phyloP scores from a whole-genome alignment of 345 rosid species.

The Ceriops decandra region DNA sequence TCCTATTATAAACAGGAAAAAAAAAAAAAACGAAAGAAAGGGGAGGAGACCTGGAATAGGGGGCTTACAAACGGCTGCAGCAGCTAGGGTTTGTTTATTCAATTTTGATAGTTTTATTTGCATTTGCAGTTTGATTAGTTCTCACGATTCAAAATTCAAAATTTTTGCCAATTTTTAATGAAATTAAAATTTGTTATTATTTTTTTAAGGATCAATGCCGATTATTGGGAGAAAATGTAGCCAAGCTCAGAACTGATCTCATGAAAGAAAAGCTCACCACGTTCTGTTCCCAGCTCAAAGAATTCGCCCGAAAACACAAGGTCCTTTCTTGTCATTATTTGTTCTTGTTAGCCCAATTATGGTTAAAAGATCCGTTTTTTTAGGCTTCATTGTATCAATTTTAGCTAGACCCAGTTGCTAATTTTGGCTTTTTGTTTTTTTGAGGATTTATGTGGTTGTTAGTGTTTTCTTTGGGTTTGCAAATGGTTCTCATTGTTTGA shows the following conservation, averaged over 20 bases:
- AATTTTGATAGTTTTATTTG: neutral
- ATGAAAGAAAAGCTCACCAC: slow-evolving; percentile 97
- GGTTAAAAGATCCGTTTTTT: neutral
- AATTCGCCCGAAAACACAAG: slow-evolving; percentile 93
- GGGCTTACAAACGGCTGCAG: slow-evolving; percentile 76
- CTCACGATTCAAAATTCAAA: too few species aligned
- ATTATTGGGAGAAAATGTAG: slow-evolving; percentile 81
- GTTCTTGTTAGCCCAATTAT: neutral
- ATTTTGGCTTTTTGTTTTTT: too few species aligned
- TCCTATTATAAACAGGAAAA: too few species aligned
- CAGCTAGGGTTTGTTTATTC: slow-evolving; percentile 52
- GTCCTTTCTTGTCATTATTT: slow-evolving; percentile 22
- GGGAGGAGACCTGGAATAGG: slow-evolving; percentile 89
- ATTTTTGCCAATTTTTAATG: neutral
- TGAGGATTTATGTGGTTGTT: too few species aligned
- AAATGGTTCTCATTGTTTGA: too few species aligned
- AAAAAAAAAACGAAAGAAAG: slow-evolving; percentile 6
- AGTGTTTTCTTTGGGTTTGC: too few species aligned
- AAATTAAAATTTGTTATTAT: neutral
- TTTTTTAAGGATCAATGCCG: slow-evolving; percentile 67
- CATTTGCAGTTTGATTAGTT: neutral
- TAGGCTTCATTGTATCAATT: neutral
- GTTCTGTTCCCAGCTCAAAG: slow-evolving; percentile 80
- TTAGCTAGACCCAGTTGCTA: neutral
- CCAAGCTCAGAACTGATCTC: slow-evolving; percentile 75